Evolutionary conservation across 345 rosid species (phyloP).

Genomic region (Boechera stricta): DNA sequence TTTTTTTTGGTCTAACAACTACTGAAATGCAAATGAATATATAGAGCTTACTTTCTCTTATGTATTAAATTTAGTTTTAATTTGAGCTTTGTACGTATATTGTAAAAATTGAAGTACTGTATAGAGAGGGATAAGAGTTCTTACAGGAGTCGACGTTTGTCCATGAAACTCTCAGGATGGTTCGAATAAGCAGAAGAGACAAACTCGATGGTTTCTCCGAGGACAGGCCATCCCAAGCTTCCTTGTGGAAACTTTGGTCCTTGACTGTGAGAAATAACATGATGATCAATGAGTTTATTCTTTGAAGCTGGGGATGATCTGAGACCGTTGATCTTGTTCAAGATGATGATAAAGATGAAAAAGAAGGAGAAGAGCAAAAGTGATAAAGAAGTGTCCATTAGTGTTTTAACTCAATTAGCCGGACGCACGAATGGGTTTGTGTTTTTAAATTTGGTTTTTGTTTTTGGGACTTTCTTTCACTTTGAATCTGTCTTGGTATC

Average conservation of each 20-base stretch:
- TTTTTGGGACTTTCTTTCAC: conserved; percentile 40
- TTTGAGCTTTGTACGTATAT: not conserved
- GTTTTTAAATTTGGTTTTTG: conserved; percentile 19
- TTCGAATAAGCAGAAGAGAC: conserved; percentile 79
- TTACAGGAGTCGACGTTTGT: conserved; percentile 77
- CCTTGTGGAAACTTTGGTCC: conserved; percentile 62
- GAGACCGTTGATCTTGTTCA: conserved; percentile 43
- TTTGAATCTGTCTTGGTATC: conserved; percentile 44
- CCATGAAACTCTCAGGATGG: conserved; percentile 89
- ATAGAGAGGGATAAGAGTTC: conserved; percentile 14
- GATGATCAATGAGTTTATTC: conserved; percentile 24
- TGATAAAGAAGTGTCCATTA: conserved; percentile 52
- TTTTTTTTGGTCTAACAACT: too few species aligned
- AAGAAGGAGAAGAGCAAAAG: conserved; percentile 41
- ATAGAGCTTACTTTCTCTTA: too few species aligned
- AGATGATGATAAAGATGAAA: conserved; percentile 44
- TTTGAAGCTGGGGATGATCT: conserved; percentile 33
- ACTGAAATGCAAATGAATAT: too few species aligned
- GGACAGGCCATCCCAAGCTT: conserved; percentile 81
- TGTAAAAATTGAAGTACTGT: not conserved
- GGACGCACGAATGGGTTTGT: conserved; percentile 46
- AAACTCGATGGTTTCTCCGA: conserved; percentile 94
- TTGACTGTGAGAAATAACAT: conserved; percentile 12
- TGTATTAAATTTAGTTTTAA: not conserved
- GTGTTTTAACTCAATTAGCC: conserved; percentile 23